Conservation (phyloP, 2,329 filamentous ascomycete species). For the Fusarium albidum region DNA sequence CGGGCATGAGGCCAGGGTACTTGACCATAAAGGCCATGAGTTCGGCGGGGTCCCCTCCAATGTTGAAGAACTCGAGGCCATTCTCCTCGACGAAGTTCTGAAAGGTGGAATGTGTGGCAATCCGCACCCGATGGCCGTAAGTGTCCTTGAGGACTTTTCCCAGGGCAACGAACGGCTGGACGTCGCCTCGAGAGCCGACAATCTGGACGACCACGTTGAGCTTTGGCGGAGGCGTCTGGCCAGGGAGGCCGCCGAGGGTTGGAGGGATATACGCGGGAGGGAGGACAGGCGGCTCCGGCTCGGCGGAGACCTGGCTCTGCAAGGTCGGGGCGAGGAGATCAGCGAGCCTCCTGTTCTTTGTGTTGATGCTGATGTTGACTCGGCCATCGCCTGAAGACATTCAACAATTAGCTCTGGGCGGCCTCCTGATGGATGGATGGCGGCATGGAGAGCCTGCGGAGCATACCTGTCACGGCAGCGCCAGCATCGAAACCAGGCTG, state of each 20-base stretch:
- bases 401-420: slow-evolving; percentile 21
- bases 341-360: slow-evolving; percentile 71
- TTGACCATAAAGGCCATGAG: slow-evolving; percentile 94
- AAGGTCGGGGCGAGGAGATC: slow-evolving; percentile 73
- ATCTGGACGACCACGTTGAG: slow-evolving; percentile 80
- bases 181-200: slow-evolving; percentile 77
- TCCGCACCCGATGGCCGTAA: slow-evolving; percentile 75
- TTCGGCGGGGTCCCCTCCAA: slow-evolving; percentile 78
- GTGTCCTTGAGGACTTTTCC: slow-evolving; percentile 70
- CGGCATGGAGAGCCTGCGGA: not conserved
- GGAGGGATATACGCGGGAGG: slow-evolving; percentile 77
- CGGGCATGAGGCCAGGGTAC: slow-evolving; percentile 85
- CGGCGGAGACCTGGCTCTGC: slow-evolving; percentile 61
- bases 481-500: slow-evolving; percentile 70
- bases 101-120: slow-evolving; percentile 78
- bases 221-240: slow-evolving; percentile 62
- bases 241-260: slow-evolving; percentile 71
- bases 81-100: slow-evolving; percentile 73
- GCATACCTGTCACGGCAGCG: slow-evolving; percentile 63
- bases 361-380: slow-evolving; percentile 81
- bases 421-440: not conserved
- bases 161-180: slow-evolving; percentile 78
- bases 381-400: slow-evolving; percentile 71
- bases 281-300: slow-evolving; percentile 54
- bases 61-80: slow-evolving; percentile 77